Evolutionary conservation across 2,329 filamentous ascomycete species (phyloP).

Genomic region (Didymella sp.): DNA sequence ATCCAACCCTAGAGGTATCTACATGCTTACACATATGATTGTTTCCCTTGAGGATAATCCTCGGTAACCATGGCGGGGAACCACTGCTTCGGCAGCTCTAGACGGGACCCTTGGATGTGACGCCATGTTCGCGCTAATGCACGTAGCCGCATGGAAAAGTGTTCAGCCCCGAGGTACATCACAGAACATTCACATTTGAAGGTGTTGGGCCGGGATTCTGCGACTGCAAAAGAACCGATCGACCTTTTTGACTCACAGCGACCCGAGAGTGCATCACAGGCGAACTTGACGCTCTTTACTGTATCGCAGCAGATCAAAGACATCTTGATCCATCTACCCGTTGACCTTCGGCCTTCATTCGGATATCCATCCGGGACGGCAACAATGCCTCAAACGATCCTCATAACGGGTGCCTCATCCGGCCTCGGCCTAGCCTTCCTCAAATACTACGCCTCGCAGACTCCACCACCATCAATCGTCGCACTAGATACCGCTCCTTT

Average conservation of each 20-base stretch:
- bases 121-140: conserved; percentile 17
- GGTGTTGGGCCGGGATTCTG: no score
- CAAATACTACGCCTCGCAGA: conserved; percentile 31
- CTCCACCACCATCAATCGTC: conserved; percentile 22
- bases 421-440: conserved; percentile 79
- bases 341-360: conserved; percentile 4
- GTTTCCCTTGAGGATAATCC: neutral
- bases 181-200: neutral
- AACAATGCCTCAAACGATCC: conserved; percentile 62
- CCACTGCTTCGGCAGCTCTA: conserved; percentile 17
- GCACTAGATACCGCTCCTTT: conserved; percentile 31
- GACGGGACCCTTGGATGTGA: conserved; percentile 9
- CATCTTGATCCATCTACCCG: neutral
- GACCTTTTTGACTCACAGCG: no score
- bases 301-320: neutral
- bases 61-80: conserved; percentile 17
- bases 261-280: no score
- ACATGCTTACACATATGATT: neutral
- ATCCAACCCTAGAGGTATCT: neutral
- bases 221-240: no score
- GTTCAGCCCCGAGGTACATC: neutral
- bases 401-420: conserved; percentile 93
- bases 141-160: neutral
- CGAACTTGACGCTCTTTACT: neutral
- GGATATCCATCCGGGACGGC: neutral